Base-by-base conservation (phyloP, 371 early-diverging fungal species). In the Mortierella sp. region DNA sequence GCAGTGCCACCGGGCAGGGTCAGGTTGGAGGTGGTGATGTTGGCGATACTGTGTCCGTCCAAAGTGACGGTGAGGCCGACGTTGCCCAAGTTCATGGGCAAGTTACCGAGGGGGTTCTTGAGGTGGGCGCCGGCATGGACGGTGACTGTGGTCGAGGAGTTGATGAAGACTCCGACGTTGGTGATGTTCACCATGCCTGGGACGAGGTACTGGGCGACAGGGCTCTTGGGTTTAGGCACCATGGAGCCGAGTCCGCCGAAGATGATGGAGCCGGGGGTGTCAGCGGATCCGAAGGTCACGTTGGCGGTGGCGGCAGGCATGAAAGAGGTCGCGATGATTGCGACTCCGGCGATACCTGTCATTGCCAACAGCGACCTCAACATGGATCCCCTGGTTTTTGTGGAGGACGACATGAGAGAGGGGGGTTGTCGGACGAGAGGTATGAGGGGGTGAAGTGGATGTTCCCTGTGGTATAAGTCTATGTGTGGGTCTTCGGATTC, bases 111-210 rank as follows among this genome's bases (percentile, higher is more conserved):
- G 16, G 85, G 85, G 58, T 85, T 85, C 46, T 44, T 27, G 18
- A 85, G 76, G 4, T 72, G 65, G 1, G 75, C 76, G 24, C 79
- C 81, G 44, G 68, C 74, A 10, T 46, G 60, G 29, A 85, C 46
- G 12, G 74, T 70, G 43, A 85, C 68, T 38, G 76, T 78, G 21
- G 81, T 85, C 12, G 81, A 71, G 38, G 71, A 74, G 44, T 76
- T 75, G 51, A 85, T 43, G 27, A 68, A 56, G 5, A 85, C n/a
- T 21, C 79, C 74, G 24, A 74, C 68, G 29, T 51, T 43, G n/a
- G 85, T 81, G 63, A 85, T 49, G 75, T 85, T 85, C n/a, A 79
- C 16, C 49, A 85, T 76, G 41, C 85, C 85, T 14, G 85, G 85
- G 49, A 76, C 70, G 18, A 85, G 79, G 72, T 81, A 85, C 41